These are phyloP conservation scores for Nicotiana benthamiana DNA, from an alignment of 257 asterid genomes.

Conservation along the genomic window DNA sequence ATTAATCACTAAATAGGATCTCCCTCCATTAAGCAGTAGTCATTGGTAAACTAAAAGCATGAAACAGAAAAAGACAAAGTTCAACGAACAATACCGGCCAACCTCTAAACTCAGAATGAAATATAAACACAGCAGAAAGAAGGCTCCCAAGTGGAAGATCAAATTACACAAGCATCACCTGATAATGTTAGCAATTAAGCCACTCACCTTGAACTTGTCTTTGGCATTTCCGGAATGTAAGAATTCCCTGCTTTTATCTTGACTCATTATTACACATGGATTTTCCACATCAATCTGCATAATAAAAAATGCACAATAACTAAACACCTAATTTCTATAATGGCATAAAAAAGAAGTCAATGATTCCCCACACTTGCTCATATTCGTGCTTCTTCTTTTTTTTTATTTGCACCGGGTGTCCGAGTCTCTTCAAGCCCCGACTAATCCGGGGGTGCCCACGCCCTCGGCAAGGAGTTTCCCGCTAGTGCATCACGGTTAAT, in stretches of 20 bases:
- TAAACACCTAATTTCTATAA: background rate
- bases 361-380: conserved; percentile 2
- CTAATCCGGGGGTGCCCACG: too few species aligned
- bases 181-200: background rate
- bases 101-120: background rate
- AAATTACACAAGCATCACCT: conserved; percentile 2
- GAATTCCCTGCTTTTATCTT: conserved; percentile 96
- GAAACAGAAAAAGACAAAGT: conserved; percentile 7
- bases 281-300: conserved; percentile 95
- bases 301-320: conserved; percentile 8
- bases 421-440: too few species aligned
- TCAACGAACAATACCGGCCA: background rate
- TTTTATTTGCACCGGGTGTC: too few species aligned
- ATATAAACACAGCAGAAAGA: background rate
- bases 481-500: too few species aligned
- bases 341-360: background rate
- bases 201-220: conserved; percentile 81
- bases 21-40: conserved; percentile 6
- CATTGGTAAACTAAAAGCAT: conserved; percentile 6
- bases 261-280: conserved; percentile 96
- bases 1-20: background rate
- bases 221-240: conserved; percentile 80
- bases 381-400: background rate
- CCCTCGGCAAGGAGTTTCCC: too few species aligned
- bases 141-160: conserved; percentile 3